Evolutionary conservation across 192 early-diverging fungal species (phyloP).

Genomic region (Coemansia sp.): DNA sequence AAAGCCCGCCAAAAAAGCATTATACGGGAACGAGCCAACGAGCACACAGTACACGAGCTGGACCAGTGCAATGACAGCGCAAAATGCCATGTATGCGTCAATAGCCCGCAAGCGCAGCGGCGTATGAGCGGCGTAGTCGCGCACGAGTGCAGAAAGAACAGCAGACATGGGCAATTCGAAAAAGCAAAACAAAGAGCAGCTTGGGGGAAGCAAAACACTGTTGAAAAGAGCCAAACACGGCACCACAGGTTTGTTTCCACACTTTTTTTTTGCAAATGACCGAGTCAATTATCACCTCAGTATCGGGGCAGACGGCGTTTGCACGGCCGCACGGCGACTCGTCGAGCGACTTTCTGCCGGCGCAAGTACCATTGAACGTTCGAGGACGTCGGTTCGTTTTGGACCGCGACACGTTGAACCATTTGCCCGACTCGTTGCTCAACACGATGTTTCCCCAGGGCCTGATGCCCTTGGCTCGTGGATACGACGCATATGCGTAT

Average conservation of each 20-base stretch:
- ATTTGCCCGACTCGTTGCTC: conserved; percentile 51
- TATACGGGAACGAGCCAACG: conserved; percentile 95
- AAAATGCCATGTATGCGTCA: conserved; percentile 90
- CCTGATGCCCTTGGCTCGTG: conserved; percentile 29
- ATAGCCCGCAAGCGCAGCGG: conserved; percentile 83
- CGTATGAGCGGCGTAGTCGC: conserved; percentile 64
- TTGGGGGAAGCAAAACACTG: no score
- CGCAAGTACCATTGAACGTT: conserved; percentile 42
- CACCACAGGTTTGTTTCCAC: neutral
- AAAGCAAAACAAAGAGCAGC: neutral
- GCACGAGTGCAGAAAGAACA: conserved; percentile 18
- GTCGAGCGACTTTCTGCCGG: conserved; percentile 39
- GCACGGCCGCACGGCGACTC: conserved; percentile 55
- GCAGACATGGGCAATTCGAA: neutral
- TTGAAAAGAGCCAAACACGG: neutral
- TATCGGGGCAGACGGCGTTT: conserved; percentile 47
- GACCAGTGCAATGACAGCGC: conserved; percentile 83
- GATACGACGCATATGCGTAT: conserved; percentile 23
- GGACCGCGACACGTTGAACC: conserved; percentile 55
- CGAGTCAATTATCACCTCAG: conserved; percentile 52
- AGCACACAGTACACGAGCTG: conserved; percentile 88
- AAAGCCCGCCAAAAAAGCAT: conserved; percentile 96
- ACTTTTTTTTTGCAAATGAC: conserved; percentile 15
- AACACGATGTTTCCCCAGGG: conserved; percentile 55
- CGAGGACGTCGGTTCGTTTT: conserved; percentile 50